These are phyloP conservation scores for Lophium mytilinum DNA, from an alignment of 495 filamentous ascomycete genomes.

Conservation along the genomic window DNA sequence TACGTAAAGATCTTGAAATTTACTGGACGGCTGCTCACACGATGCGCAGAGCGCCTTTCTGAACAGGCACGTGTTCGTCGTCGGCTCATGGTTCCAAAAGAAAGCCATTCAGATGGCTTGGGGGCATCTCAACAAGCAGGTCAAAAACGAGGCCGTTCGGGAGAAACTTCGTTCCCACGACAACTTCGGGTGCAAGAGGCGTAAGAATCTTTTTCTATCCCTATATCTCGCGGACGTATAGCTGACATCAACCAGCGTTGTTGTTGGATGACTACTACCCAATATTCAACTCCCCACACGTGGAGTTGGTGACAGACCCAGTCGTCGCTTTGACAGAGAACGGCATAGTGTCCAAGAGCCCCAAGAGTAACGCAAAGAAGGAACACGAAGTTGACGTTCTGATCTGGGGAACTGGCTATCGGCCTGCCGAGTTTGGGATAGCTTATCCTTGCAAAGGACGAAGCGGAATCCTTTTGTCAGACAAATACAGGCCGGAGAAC, in stretches of 20 bases:
- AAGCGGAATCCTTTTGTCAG: not conserved
- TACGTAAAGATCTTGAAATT: not conserved
- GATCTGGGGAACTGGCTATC: not conserved
- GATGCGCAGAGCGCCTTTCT: not conserved
- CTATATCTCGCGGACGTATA: too few relatives aligned
- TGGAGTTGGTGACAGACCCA: not conserved
- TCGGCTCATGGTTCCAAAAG: not conserved
- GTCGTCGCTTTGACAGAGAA: not conserved
- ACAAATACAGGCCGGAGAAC: not conserved
- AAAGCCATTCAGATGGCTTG: not conserved
- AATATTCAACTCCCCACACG: not conserved
- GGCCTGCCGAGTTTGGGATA: not conserved
- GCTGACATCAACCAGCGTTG: not conserved
- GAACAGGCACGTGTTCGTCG: not conserved
- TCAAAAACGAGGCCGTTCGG: not conserved
- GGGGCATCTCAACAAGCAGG: not conserved
- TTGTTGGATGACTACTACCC: not conserved
- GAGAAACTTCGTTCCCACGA: not conserved
- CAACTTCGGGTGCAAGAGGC: not conserved
- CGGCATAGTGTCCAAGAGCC: not conserved
- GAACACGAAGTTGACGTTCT: not conserved
- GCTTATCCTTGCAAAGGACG: not conserved
- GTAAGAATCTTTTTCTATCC: too few relatives aligned
- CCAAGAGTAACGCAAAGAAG: not conserved
- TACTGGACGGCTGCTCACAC: too few relatives aligned